Evolutionary conservation across 148 eudicot genomes (phyloP).

Genomic region (Camellia sinensis): DNA sequence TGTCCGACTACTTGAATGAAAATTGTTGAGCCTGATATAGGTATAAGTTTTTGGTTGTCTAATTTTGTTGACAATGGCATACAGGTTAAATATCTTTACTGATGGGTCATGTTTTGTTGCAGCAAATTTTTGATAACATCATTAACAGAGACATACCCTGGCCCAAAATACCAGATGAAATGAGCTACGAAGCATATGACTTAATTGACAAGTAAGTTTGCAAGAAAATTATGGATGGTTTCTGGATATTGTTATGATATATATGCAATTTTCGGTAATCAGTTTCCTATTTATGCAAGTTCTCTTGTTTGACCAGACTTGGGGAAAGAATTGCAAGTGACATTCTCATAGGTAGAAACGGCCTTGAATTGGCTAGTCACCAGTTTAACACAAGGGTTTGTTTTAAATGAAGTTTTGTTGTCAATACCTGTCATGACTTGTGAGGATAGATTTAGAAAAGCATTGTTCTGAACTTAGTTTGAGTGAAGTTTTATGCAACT

Average conservation of each 20-base stretch:
- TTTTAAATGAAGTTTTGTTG: neutral
- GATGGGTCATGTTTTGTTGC: constrained; percentile 31
- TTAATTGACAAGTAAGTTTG: constrained; percentile 81
- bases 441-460: too few species aligned
- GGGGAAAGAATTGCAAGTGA: neutral
- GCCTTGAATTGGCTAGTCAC: too few species aligned
- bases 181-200: constrained; percentile 82
- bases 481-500: too few species aligned
- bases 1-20: neutral
- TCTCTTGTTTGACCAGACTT: neutral
- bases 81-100: neutral
- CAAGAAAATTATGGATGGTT: neutral
- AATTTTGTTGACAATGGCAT: neutral
- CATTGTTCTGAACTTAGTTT: too few species aligned
- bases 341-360: neutral
- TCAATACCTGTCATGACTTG: neutral
- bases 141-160: constrained; percentile 94
- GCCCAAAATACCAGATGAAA: constrained; percentile 89
- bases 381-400: too few species aligned
- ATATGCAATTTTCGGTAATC: neutral
- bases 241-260: neutral
- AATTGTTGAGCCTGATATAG: neutral
- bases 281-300: neutral
- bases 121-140: constrained; percentile 94
- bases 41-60: neutral